Base-by-base conservation (phyloP, 768 basidiomycete genomes). In the Austroboletus festivus region DNA sequence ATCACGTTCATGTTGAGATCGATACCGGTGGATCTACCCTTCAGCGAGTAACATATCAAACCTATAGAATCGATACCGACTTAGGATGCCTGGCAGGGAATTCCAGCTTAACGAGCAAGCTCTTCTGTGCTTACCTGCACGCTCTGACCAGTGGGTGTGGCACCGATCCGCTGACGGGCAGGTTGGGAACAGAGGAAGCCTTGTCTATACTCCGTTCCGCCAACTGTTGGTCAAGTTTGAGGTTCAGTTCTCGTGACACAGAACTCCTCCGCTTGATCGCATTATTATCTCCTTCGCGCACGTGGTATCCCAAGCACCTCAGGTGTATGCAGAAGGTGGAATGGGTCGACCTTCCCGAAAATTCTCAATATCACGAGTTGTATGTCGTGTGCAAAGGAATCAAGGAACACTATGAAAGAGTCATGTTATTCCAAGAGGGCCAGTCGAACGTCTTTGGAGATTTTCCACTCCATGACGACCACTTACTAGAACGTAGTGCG, bases 151-250 rank as follows among this genome's bases (percentile, higher is more conserved):
- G 71, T 20, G 66, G 70, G 37, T 66, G 63, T 40, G 58, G 75
- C 18, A 61, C 66, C 5, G 77, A 79, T 48, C 73, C 75, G 3
- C 60, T 79, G 24, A 73, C 71, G 0, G 51, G 53, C 15, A 68
- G 68, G 13, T 73, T 69, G 0, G 77, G 77, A 7, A 69, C 70
- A 4, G 68, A 73, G 35, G 67, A 77, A 41, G 75, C 75, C 1
- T 56, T 78, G 31, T 52, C 61, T 35, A 60, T 70, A 38, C 57
- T 79, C 33, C 50, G 48, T 11, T 73, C 72, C 1, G 68, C 71
- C 15, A 54, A 59, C n/a, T 70, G 61, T 21, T 60, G 53, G 19
- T 75, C 77, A 0, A 77, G 76, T 43, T 68, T 71, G 31, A 33
- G 12, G 13, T 15, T 33, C 5, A 44, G 49, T 9, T 0, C 38